Percentiles rank a stretch among this genome's conserved stretches.
Conservation (phyloP, 257 asterid species). For the Nicotiana undulata region DNA sequence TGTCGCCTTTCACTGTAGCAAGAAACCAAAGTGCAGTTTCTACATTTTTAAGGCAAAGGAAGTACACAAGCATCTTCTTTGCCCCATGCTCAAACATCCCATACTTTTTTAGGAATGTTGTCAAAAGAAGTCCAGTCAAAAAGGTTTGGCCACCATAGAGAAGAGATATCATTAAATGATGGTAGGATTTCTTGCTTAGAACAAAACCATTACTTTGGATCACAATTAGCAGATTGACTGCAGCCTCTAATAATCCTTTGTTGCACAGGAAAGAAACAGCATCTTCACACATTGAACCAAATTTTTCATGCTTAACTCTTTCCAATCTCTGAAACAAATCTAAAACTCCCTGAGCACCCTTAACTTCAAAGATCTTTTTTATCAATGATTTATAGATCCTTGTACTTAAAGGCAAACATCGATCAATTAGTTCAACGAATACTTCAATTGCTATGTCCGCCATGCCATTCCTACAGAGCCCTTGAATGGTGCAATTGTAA, state of each 20-base stretch:
- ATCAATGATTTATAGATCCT: conserved; percentile 34
- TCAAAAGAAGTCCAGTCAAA: conserved; percentile 37
- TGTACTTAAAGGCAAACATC: conserved; percentile 39
- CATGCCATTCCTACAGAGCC: conserved; percentile 55
- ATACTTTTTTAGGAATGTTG: conserved; percentile 45
- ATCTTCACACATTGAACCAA: conserved; percentile 29
- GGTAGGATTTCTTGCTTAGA: conserved; percentile 29
- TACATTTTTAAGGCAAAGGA: conserved; percentile 46
- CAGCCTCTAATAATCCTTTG: conserved; percentile 43
- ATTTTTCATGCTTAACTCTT: conserved; percentile 23
- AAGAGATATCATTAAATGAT: conserved; percentile 44
- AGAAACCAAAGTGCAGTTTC: conserved; percentile 44
- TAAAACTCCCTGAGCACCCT: conserved; percentile 45
- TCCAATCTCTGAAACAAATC: conserved; percentile 38
- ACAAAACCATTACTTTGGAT: conserved; percentile 35
- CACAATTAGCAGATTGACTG: conserved; percentile 28
- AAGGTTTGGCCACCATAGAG: conserved; percentile 34
- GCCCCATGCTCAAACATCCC: conserved; percentile 46
- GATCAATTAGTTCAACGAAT: conserved; percentile 33
- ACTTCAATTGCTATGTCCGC: conserved; percentile 51
- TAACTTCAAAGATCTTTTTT: conserved; percentile 20
- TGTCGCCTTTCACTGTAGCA: conserved; percentile 25
- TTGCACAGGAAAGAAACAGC: conserved; percentile 42
- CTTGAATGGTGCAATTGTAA: conserved; percentile 45
- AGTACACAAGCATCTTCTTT: conserved; percentile 29